Evolutionary conservation across 208 protist species (phyloP), one percentile per base, ranked within the genome.

Genomic region (Trypanosoma rangeli): DNA sequence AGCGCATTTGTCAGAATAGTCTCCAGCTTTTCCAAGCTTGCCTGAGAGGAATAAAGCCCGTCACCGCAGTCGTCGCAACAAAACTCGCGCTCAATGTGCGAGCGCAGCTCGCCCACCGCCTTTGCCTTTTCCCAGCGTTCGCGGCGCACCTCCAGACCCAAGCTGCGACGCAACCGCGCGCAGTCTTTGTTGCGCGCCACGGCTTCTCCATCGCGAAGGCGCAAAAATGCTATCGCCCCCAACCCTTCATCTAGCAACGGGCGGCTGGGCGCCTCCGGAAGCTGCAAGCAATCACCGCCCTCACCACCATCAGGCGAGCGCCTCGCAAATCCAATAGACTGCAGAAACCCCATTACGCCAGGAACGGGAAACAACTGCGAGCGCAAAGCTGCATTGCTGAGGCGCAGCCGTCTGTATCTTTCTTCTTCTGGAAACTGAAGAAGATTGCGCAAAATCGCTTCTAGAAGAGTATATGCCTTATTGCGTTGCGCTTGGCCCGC

Each of bases 41-140:
- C 52, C 4, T 26, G 16, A 3, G 77, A 64, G 2, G 78, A 77
- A 61, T 69, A 76, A 49, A 93, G 84, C 8, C 79, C 82, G 58
- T 93, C 87, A 33, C 87, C 87, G 3, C 80, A 84, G 35, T 89
- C 84, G 62, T 93, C 87, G 3, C 68, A 44, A 15, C 73, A 83
- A 70, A 86, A 89, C 31, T 78, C 79, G 53, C 76, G 68, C 31
- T 67, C 64, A 42, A 88, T 59, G 55, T 79, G 83, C 4, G 57
- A 31, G 13, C 76, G 53, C n/a, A 88, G 64, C 18, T 73, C 67
- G 9, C 72, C 78, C 12, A 70, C 55, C n/a, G 62, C 77, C 29
- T 52, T 68, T 0, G 72, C 81, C 59, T 53, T 64, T 44, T 65
- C 59, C 18, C 44, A 69, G 24, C 68, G 78, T 64, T 92, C 86